phyloP scores from a whole-genome alignment of 2,329 filamentous ascomycete genomes.

The Pseudogymnoascus sp. region DNA sequence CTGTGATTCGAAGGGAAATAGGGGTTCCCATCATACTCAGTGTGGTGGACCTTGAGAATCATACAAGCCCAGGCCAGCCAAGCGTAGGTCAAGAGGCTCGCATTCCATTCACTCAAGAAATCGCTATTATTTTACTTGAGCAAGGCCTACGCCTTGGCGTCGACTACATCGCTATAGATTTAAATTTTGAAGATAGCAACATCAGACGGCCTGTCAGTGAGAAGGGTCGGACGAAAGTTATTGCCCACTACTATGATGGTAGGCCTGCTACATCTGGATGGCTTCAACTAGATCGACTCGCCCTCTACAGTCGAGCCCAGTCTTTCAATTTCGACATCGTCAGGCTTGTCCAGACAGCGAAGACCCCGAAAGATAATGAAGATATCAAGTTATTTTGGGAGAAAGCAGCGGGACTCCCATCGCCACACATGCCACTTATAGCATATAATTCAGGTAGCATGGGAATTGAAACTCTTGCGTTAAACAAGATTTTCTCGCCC shows the following conservation, averaged over 20 bases:
- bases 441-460: conserved; percentile 48
- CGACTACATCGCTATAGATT: conserved; percentile 56
- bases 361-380: conserved; percentile 42
- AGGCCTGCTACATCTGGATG: conserved; percentile 33
- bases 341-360: conserved; percentile 44
- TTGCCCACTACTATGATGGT: conserved; percentile 39
- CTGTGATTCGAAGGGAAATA: conserved; percentile 47
- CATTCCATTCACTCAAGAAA: conserved; percentile 14
- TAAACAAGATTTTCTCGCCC: conserved; percentile 49
- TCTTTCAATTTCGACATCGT: conserved; percentile 47
- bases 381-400: conserved; percentile 21
- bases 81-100: background rate
- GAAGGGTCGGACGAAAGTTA: conserved; percentile 45
- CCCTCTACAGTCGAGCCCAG: conserved; percentile 42
- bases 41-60: conserved; percentile 38
- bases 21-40: conserved; percentile 49
- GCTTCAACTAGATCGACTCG: conserved; percentile 40
- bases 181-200: conserved; percentile 41
- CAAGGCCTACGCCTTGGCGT: conserved; percentile 58
- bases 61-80: background rate
- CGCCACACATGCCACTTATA: conserved; percentile 31
- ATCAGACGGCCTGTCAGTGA: conserved; percentile 37
- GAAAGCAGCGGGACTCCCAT: conserved; percentile 18
- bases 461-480: conserved; percentile 46
- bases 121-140: conserved; percentile 50